Conservation (phyloP, 2,329 filamentous ascomycete genomes). For the Camillea tinctor region DNA sequence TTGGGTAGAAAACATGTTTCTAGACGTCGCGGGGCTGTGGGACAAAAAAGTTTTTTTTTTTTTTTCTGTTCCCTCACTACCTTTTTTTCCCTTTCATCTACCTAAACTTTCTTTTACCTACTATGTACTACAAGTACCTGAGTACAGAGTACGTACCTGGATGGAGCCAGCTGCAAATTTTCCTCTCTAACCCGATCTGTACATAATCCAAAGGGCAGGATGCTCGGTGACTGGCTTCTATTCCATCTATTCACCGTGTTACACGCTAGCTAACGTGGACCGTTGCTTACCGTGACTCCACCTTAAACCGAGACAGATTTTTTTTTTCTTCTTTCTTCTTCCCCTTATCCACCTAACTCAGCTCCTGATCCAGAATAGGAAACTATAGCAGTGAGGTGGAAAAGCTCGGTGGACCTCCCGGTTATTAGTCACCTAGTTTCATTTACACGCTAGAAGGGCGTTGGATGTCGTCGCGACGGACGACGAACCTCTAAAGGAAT, state of each 20-base stretch:
- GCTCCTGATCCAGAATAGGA: background rate
- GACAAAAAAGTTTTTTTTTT: background rate
- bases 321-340: background rate
- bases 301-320: constrained; percentile 10
- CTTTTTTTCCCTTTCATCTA: background rate
- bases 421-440: background rate
- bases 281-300: constrained; percentile 26
- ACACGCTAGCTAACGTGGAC: constrained; percentile 4
- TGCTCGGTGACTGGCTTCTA: constrained; percentile 5
- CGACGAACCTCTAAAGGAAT: background rate
- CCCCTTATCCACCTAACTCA: background rate
- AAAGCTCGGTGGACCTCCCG: background rate
- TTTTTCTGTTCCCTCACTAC: background rate
- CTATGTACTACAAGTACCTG: background rate
- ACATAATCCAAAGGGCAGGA: background rate
- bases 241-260: background rate
- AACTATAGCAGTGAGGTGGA: background rate
- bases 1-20: background rate
- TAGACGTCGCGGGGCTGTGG: background rate
- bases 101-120: too few relatives aligned
- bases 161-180: background rate
- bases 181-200: too few relatives aligned
- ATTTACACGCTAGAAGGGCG: background rate
- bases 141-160: background rate
- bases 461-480: background rate